Base-by-base conservation (phyloP, 78 protist genomes). In the Cavenderia fasciculata region DNA sequence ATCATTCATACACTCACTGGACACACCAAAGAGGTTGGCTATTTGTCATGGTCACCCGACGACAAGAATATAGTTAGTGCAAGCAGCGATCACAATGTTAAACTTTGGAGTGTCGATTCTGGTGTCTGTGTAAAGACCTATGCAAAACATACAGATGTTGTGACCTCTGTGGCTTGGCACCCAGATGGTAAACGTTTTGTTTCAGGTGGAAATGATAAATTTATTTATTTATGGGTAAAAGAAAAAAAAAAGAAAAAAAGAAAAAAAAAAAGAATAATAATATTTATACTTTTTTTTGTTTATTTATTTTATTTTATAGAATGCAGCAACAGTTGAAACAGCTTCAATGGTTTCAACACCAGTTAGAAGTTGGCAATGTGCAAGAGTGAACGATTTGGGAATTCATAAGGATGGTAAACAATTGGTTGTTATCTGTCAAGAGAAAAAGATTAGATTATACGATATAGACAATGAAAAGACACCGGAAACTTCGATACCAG, bases 101-200 rank as follows among this genome's bases (percentile, higher is more conserved):
- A 49, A 14, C 65, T 85, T 10, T 93, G 96, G 96, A 56, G 36
- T 62, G n/a, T 63, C 10, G 40, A 36, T n/a, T 71, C 33, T 14
- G 93, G 82, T 5, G 27, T 38, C 40, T 59, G 65, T 62, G 12
- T 49, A 51, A 90, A 38, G 36, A 65, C 66, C 2, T 86, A 74
- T 56, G 7, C 23, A 36, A 54, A 78, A 65, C 97, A 95, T 68
- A 44, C 74, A 3, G 96, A 94, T 11, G 68, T 75, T 16, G 95
- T 94, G 11, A 73, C 93, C 0, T 57, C 92, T 47, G 77, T 92
- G 27, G 78, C 92, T 31, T 96, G 98, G 98, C 85, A 84, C 27
- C 98, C 95, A 0, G 61, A 36, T 46, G 88, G 93, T 16, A 29
- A 29, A 34, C 47, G 74, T 49, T 94, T 96, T 19, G 23, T 96